Evolutionary conservation across 441 rosid species (phyloP).

Genomic region (Caryocar brasiliense): DNA sequence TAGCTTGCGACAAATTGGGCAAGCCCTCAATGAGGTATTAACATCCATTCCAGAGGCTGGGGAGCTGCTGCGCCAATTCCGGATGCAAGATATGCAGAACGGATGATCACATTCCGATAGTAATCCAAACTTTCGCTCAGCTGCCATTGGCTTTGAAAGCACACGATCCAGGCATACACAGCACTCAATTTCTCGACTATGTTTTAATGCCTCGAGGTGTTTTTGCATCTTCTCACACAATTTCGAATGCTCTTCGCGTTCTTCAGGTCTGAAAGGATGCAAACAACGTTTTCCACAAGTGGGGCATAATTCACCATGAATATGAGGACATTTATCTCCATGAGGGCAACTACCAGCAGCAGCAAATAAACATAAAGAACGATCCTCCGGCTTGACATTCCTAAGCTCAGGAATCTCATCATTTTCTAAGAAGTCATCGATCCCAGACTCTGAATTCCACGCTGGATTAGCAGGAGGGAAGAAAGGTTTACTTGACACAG

Average conservation of each 20-base stretch:
- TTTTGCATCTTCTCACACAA: conserved; percentile 62
- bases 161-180: conserved; percentile 74
- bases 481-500: conserved; percentile 29
- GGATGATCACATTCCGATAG: conserved; percentile 97
- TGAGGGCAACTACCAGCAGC: conserved; percentile 83
- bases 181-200: conserved; percentile 59
- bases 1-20: conserved; percentile 87
- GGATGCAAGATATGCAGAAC: conserved; percentile 86
- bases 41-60: conserved; percentile 88
- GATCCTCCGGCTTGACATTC: conserved; percentile 40
- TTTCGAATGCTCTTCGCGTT: conserved; percentile 68
- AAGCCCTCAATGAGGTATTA: conserved; percentile 67
- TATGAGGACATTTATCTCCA: conserved; percentile 72
- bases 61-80: conserved; percentile 93
- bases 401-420: conserved; percentile 27
- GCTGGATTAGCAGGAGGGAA: conserved; percentile 25
- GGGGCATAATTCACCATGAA: conserved; percentile 83
- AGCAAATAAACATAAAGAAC: conserved; percentile 68
- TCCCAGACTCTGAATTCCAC: conserved; percentile 35
- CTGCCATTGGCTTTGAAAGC: conserved; percentile 68
- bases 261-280: conserved; percentile 81
- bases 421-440: conserved; percentile 22
- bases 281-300: conserved; percentile 79
- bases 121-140: conserved; percentile 87
- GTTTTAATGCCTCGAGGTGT: conserved; percentile 50